Base-by-base conservation (phyloP, 2,329 filamentous ascomycete genomes). In the Aspergillus sp. region DNA sequence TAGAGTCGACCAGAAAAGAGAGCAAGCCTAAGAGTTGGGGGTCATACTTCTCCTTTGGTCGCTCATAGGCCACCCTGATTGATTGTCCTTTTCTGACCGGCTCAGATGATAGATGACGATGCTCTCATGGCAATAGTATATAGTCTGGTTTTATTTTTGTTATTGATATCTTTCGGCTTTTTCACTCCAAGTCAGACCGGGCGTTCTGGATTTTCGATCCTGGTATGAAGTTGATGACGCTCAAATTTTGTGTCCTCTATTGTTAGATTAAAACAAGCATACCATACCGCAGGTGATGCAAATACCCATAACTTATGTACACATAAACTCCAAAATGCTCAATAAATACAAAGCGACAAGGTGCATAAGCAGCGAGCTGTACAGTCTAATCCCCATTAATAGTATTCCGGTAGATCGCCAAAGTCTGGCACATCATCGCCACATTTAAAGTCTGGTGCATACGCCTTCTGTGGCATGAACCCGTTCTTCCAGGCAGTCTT, bases 381-480 rank as follows among this genome's bases (percentile, higher is more conserved):
- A 30, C 26, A 30, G 26, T 30, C 6, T 8, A 11, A 42, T 20
- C 16, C 5, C 11, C 46, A 55, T 67, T 55, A 78, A 60, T 76
- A 77, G 61, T 62, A 67, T 51, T 78, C 76, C 11, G 68, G 61
- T 55, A 78, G 57, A n/a, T 65, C 65, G 2, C 65, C 64, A 62
- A 78, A 79, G 61, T 75, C 73, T 1, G 76, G 76, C 3, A 78
- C 62, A 20, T 58, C 55, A 56, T 72, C 69, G 3, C 70, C 79
- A 70, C 89, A 93, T 62, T 84, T 83, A 63, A 90, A 93, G n/a
- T 79, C 76, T 32, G 85, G 80, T 19, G 83, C 74, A 66, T 87
- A 90, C 1, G 89, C 87, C 75, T 89, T 87, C 36, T 76, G 69
- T 2, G 94, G 94, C 73, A 99, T 71, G 45, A 92, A 76, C 0